Evolutionary conservation across 768 basidiomycete genomes (phyloP), one percentile per base, ranked within the genome.

Genomic region (Rhizopogon salebrosus): DNA sequence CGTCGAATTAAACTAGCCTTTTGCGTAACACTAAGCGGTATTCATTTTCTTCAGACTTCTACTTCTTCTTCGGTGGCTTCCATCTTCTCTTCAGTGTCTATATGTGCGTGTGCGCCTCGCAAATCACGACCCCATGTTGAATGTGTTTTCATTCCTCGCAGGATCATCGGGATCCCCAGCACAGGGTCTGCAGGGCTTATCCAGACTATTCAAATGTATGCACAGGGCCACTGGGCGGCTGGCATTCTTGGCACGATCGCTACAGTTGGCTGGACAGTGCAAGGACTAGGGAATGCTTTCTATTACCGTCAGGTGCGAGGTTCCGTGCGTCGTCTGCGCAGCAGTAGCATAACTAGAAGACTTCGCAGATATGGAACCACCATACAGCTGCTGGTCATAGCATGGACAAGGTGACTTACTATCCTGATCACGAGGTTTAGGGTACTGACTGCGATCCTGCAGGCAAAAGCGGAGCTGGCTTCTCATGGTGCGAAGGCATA

Each of bases 141-240:
- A 58, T 60, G 62, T 64, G 55, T 54, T 55, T 64, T 41, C 51
- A 45, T 48, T 49, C 43, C 9, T 45, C 24, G 6, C 60, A 95
- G 90, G 90, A 85, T 94, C 68, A 85, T 98, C 66, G 95, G 95
- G 59, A 88, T 97, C 62, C 93, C 94, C 53, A 91, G 90, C 56
- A 95, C 95, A 41, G 97, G 97, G 34, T 92, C 93, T 41, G 95
- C 93, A 24, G 95, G 97, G 14, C 77, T 99, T 48, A 94, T 98
- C 63, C 91, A 94, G 70, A 95, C 87, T 41, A 90, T 98, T 59
- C 77, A 84, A 54, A 82, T 88, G 76, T 95, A 85, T 66, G 75
- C 79, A 2, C 72, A 76, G 41, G 82, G 83, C 41, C 78, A 83
- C 49, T 83, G 90, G 74, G 84, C 80, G 29, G 87, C 94, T 18